Conservation (phyloP, 2,329 filamentous ascomycete species). For the Clonostachys rosea region DNA sequence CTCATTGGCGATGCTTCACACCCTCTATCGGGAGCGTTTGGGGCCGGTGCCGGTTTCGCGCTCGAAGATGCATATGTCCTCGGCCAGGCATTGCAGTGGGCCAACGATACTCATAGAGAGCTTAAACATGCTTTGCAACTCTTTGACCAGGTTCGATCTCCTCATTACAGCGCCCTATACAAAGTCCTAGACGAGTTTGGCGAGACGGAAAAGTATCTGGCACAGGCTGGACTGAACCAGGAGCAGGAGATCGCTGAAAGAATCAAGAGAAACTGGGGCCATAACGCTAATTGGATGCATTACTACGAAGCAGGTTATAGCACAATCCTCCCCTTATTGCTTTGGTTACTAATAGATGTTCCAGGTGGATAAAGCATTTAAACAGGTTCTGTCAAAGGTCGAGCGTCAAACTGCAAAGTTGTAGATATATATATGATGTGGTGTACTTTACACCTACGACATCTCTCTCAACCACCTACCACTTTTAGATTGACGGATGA, state of each 20-base stretch:
- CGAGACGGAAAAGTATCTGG: conserved; percentile 6
- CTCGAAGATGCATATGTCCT: conserved; percentile 22
- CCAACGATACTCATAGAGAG: conserved; percentile 7
- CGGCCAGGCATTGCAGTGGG: conserved; percentile 13
- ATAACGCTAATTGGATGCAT: conserved; percentile 17
- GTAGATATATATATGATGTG: no score
- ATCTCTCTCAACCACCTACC: no score
- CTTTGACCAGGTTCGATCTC: conserved; percentile 17
- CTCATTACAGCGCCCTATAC: conserved; percentile 17
- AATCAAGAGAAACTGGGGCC: conserved; percentile 9
- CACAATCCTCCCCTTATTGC: no score
- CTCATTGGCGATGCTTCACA: conserved; percentile 52
- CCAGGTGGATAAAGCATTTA: no score
- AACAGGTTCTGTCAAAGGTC: no score
- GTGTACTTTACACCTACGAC: no score
- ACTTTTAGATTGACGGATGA: no score
- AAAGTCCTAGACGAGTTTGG: conserved; percentile 15
- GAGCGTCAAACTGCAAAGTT: no score
- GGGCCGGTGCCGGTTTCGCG: conserved; percentile 29
- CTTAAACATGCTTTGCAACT: conserved; percentile 13
- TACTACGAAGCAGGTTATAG: conserved; percentile 11
- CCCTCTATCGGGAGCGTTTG: conserved; percentile 41
- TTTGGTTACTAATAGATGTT: no score
- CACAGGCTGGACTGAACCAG: conserved; percentile 6
- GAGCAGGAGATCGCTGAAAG: conserved; percentile 16